Evolutionary conservation across 345 rosid genomes (phyloP).

Genomic region (Salix exigua): DNA sequence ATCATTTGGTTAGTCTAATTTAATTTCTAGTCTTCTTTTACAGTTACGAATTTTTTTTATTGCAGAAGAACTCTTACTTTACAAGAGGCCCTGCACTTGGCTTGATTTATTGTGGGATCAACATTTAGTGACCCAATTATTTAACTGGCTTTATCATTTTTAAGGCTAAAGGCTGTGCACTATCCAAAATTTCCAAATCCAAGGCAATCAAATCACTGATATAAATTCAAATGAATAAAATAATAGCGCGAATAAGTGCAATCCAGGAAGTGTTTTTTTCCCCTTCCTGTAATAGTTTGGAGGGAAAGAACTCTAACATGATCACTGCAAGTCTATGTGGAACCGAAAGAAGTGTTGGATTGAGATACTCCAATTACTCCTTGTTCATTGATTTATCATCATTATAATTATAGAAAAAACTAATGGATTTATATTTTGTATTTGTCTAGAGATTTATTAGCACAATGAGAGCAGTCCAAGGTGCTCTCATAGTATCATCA

Average conservation of each 20-base stretch:
- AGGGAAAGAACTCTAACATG: neutral
- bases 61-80: neutral
- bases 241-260: neutral
- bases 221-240: neutral
- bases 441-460: slow-evolving; percentile 65
- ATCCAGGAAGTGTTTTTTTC: neutral
- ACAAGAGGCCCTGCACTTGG: neutral
- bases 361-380: neutral
- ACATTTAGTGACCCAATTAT: slow-evolving; percentile 30
- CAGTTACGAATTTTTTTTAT: neutral
- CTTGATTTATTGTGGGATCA: slow-evolving; percentile 4
- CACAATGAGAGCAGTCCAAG: slow-evolving; percentile 99
- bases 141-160: slow-evolving; percentile 1
- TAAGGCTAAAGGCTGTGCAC: neutral
- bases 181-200: neutral
- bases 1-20: slow-evolving; percentile 57
- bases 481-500: slow-evolving; percentile 91
- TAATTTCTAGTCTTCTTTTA: neutral
- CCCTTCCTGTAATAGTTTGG: neutral
- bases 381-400: neutral
- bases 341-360: neutral
- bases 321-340: neutral
- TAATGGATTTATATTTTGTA: slow-evolving; percentile 1
- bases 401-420: neutral
- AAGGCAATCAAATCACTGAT: neutral